Evolutionary conservation across 257 asterid genomes (phyloP).

Genomic region (Solanum virginianum): DNA sequence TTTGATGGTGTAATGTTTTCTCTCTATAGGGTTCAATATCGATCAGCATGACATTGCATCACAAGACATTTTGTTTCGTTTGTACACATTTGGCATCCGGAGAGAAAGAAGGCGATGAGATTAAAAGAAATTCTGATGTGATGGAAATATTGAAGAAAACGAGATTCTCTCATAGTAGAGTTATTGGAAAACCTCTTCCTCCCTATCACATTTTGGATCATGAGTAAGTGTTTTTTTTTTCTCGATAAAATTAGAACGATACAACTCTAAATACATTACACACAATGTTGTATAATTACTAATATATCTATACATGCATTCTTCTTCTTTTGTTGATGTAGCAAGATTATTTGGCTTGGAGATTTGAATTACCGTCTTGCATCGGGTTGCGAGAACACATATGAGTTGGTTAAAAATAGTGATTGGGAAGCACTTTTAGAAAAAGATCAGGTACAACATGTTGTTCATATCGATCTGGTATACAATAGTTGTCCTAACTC

Average conservation of each 20-base stretch:
- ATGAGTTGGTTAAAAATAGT: slow-evolving; percentile 32
- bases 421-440: slow-evolving; percentile 64
- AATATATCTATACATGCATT: not conserved
- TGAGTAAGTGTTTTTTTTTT: slow-evolving; percentile 37
- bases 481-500: too few relatives aligned
- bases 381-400: slow-evolving; percentile 24
- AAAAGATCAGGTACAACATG: slow-evolving; percentile 55
- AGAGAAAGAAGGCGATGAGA: slow-evolving; percentile 56
- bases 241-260: not conserved
- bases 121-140: slow-evolving; percentile 56
- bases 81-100: slow-evolving; percentile 87
- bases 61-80: slow-evolving; percentile 57
- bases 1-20: not conserved
- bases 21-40: slow-evolving; percentile 56
- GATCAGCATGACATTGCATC: slow-evolving; percentile 50
- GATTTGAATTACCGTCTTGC: slow-evolving; percentile 82
- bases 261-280: not conserved
- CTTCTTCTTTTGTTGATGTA: slow-evolving; percentile 4
- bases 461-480: not conserved
- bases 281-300: not conserved
- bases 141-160: slow-evolving; percentile 56
- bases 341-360: slow-evolving; percentile 83
- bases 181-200: slow-evolving; percentile 7
- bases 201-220: slow-evolving; percentile 50
- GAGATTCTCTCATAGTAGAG: slow-evolving; percentile 23